These are phyloP conservation scores for Termitomyces sp. DNA, from an alignment of 768 basidiomycete genomes.

Conservation along the genomic window DNA sequence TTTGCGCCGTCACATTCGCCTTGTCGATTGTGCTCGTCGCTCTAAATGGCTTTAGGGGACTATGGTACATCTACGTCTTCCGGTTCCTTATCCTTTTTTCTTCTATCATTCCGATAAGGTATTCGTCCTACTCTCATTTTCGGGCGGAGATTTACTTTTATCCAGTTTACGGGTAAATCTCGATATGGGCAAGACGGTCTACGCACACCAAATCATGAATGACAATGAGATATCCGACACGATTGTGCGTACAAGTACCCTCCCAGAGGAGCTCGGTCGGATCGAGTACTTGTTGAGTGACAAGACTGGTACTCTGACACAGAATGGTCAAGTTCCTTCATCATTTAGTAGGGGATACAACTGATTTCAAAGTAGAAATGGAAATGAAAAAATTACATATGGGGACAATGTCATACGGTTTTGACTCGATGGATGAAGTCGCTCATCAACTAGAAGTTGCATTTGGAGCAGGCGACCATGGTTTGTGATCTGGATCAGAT, in stretches of 20 bases:
- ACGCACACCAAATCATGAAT: constrained; percentile 92
- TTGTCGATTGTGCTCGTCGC: constrained; percentile 91
- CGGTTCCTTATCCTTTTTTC: constrained; percentile 97
- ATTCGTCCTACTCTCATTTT: constrained; percentile 2
- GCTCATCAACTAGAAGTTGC: constrained; percentile 86
- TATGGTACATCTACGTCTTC: constrained; percentile 96
- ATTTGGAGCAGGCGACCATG: constrained; percentile 65
- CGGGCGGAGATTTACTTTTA: not conserved
- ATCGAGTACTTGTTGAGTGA: constrained; percentile 96
- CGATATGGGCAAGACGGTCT: constrained; percentile 99
- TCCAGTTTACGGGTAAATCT: constrained; percentile 94
- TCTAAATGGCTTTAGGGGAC: constrained; percentile 91
- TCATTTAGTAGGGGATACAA: not conserved
- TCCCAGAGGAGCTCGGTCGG: constrained; percentile 94
- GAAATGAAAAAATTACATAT: constrained; percentile 99
- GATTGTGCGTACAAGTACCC: constrained; percentile 94
- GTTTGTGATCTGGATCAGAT: constrained; percentile 28
- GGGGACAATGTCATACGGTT: constrained; percentile 97
- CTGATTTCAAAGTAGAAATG: constrained; percentile 67
- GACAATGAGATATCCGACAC: constrained; percentile 92
- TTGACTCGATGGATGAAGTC: constrained; percentile 99
- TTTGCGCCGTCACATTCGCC: constrained; percentile 91
- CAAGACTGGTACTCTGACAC: constrained; percentile 96
- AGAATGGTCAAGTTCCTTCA: constrained; percentile 71
- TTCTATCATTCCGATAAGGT: constrained; percentile 99